Percentiles rank a stretch among this genome's conserved stretches.
These are phyloP conservation scores for Leccinum incarnatum DNA, from an alignment of 768 basidiomycete genomes.

Conservation along the genomic window DNA sequence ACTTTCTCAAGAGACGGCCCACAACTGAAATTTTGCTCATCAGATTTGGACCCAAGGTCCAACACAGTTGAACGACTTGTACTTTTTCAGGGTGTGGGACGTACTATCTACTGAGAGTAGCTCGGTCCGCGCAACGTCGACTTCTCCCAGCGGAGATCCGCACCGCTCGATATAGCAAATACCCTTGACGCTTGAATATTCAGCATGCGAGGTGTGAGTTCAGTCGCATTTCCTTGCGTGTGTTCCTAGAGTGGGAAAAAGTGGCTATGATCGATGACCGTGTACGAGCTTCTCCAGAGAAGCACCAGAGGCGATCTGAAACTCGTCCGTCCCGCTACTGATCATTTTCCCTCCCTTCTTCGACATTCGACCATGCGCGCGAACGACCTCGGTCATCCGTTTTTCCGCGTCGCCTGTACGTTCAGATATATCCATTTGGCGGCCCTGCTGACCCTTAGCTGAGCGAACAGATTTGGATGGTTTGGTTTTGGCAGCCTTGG, in stretches of 20 bases:
- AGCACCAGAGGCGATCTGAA: slow-evolving; percentile 69
- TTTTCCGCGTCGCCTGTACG: slow-evolving; percentile 58
- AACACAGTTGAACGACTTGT: background rate
- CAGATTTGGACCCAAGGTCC: background rate
- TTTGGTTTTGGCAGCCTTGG: slow-evolving; percentile 6
- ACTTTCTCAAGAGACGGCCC: background rate
- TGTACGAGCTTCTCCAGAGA: slow-evolving; percentile 60
- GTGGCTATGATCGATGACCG: slow-evolving; percentile 12
- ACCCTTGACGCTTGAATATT: background rate
- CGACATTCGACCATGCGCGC: slow-evolving; percentile 75
- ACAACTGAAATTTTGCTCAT: background rate
- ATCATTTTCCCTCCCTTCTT: slow-evolving; percentile 79
- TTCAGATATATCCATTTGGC: slow-evolving; percentile 36
- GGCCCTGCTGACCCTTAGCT: slow-evolving; percentile 20
- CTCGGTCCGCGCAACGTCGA: background rate
- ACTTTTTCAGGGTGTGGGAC: background rate
- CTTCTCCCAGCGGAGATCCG: background rate
- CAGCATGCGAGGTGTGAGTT: background rate
- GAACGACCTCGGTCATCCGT: slow-evolving; percentile 84
- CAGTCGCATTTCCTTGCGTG: background rate
- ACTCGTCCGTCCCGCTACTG: slow-evolving; percentile 66
- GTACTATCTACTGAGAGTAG: background rate
- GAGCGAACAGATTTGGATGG: slow-evolving; percentile 2
- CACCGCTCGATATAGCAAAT: background rate
- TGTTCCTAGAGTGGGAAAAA: background rate